Evolutionary conservation across 2,329 filamentous ascomycete genomes (phyloP).

Genomic region (Xylariomycetidae sp.): DNA sequence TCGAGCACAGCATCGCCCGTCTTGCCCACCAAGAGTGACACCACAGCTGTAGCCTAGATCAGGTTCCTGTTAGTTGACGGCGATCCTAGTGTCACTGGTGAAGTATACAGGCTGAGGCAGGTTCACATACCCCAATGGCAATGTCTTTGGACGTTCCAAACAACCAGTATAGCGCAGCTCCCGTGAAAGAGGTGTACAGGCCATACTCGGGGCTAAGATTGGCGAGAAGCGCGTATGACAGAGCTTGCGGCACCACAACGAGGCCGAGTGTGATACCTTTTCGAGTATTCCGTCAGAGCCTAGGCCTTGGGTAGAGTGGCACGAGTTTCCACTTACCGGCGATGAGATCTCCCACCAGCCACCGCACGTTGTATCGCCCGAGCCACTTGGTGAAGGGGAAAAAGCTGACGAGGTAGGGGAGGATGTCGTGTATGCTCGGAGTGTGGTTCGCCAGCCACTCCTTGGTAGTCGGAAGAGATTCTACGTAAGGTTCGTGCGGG

Average conservation of each 20-base stretch:
- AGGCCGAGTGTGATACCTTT: conserved; percentile 46
- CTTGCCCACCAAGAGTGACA: conserved; percentile 47
- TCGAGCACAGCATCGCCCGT: conserved; percentile 36
- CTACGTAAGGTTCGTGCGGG: no score
- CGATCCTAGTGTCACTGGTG: no score
- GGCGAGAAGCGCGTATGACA: conserved; percentile 48
- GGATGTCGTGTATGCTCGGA: no score
- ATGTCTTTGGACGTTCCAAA: conserved; percentile 50
- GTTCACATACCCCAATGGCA: conserved; percentile 81
- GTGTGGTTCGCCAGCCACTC: no score
- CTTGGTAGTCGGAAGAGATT: no score
- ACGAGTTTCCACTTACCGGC: no score
- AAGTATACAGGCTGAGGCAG: no score
- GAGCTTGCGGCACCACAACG: conserved; percentile 49
- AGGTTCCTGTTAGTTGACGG: no score
- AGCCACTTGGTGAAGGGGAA: conserved; percentile 94
- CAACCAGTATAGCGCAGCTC: conserved; percentile 32
- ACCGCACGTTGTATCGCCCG: conserved; percentile 68
- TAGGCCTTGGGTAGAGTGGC: no score
- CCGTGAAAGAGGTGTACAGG: conserved; percentile 35
- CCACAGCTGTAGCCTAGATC: conserved; percentile 46
- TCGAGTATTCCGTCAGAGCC: no score
- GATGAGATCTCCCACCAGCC: conserved; percentile 14
- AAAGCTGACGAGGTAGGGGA: no score
- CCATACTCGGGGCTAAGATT: conserved; percentile 43